Base-by-base conservation (phyloP, 192 early-diverging fungal species). In the Backusella tuberculispora region DNA sequence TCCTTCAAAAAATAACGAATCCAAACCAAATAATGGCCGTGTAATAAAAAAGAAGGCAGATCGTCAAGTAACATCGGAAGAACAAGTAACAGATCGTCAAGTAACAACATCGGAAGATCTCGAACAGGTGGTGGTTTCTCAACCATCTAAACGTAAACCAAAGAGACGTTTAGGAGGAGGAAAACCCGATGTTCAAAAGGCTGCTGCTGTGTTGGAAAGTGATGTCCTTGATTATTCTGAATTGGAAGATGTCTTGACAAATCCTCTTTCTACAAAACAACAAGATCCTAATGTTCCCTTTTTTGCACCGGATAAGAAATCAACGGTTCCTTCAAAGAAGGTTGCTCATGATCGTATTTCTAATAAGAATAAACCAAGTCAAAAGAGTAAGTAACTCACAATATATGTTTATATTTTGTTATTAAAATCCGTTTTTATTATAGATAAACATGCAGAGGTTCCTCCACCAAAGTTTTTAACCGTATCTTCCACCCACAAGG, bases 361-460 rank as follows among this genome's bases (percentile, higher is more conserved):
- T 12, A 60, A 60, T 26, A 60, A 60, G 10, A 60, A 60, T 60
- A 60, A 60, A 60, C 53, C 53, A 19, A 60, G 21, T 60, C 21
- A 60, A 13, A 60, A 60, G 21, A 60, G 53, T 60, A 60, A 60
- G 53, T n/a, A n/a, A n/a, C n/a, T n/a, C n/a, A n/a, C n/a, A n/a
- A n/a, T n/a, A n/a, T n/a, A n/a, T n/a, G n/a, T n/a, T n/a, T n/a
- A n/a, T n/a, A n/a, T n/a, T n/a, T n/a, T n/a, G n/a, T n/a, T n/a
- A n/a, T n/a, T n/a, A n/a, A n/a, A n/a, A n/a, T n/a, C n/a, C n/a
- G n/a, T n/a, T n/a, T n/a, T n/a, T n/a, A n/a, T n/a, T n/a, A n/a
- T 53, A 60, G 53, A 60, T 5, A 60, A 60, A 60, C 53, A 60
- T 21, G 53, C 53, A 13, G 53, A 60, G 21, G 26, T 60, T 26